A percentile compares a stretch with the other conserved stretches of the same genome.
Conservation (phyloP, 1,139 yeast species). For the Geotrichum macrosporum region DNA sequence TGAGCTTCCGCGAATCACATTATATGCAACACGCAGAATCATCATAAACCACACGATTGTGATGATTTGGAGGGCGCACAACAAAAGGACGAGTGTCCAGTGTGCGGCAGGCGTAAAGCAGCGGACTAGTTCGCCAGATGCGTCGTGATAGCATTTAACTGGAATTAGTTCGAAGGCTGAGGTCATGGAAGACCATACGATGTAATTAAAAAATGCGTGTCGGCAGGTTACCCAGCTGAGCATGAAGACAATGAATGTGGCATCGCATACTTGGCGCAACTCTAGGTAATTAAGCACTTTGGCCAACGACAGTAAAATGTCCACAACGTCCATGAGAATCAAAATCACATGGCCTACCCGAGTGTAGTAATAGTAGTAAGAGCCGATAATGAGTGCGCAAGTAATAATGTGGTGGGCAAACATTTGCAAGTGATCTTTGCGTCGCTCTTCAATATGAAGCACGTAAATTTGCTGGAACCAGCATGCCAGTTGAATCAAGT, state of each 20-base stretch:
- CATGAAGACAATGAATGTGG: slow-evolving; percentile 63
- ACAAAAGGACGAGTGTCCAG: slow-evolving; percentile 50
- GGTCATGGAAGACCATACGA: slow-evolving; percentile 45
- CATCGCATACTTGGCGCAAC: slow-evolving; percentile 56
- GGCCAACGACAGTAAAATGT: slow-evolving; percentile 65
- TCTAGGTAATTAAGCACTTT: slow-evolving; percentile 75
- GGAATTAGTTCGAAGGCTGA: slow-evolving; percentile 32
- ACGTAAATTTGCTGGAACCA: slow-evolving; percentile 83
- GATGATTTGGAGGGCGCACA: slow-evolving; percentile 66
- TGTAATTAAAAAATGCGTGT: slow-evolving; percentile 69
- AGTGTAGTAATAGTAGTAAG: slow-evolving; percentile 68
- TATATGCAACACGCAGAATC: slow-evolving; percentile 64
- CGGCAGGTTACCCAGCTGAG: slow-evolving; percentile 66
- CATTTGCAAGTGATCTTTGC: slow-evolving; percentile 86
- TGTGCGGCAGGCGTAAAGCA: slow-evolving; percentile 59
- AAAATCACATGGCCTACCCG: slow-evolving; percentile 76
- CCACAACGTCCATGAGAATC: slow-evolving; percentile 79
- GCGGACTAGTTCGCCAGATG: slow-evolving; percentile 33
- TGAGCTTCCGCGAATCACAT: slow-evolving; percentile 58
- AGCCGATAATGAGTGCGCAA: slow-evolving; percentile 59
- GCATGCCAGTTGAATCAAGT: slow-evolving; percentile 63
- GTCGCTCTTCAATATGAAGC: slow-evolving; percentile 66
- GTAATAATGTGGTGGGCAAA: slow-evolving; percentile 84
- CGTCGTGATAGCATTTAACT: slow-evolving; percentile 29
- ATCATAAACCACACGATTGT: slow-evolving; percentile 70